These are phyloP conservation scores for Tuber microsphaerosporum DNA, from an alignment of 495 filamentous ascomycete species.

Conservation along the genomic window DNA sequence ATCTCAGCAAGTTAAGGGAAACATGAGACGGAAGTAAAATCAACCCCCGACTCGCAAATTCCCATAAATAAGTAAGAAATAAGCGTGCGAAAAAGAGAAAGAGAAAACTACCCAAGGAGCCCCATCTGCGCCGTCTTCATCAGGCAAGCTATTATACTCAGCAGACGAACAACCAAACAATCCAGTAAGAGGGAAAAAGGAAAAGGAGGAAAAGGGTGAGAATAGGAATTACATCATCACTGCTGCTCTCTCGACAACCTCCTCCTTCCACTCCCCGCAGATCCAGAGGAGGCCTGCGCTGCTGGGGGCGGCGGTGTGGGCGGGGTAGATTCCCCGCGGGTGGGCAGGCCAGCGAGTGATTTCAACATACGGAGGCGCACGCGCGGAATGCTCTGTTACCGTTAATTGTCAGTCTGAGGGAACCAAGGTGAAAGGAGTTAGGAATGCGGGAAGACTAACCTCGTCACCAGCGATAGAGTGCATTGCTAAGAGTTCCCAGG, in stretches of 20 bases:
- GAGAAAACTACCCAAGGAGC: too few relatives aligned
- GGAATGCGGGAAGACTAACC: slow-evolving; percentile 15
- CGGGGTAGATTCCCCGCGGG: neutral
- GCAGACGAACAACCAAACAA: neutral
- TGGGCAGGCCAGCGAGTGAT: slow-evolving; percentile 33
- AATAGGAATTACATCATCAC: neutral
- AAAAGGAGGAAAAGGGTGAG: neutral
- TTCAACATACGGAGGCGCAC: slow-evolving; percentile 42
- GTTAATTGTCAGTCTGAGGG: slow-evolving; percentile 5
- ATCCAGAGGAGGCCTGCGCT: neutral
- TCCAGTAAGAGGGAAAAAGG: neutral
- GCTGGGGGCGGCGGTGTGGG: neutral
- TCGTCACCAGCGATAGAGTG: slow-evolving; percentile 41
- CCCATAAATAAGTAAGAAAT: neutral
- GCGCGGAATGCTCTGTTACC: slow-evolving; percentile 37
- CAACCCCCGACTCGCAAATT: neutral
- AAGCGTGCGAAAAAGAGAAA: too few relatives aligned
- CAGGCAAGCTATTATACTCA: neutral
- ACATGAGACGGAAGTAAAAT: neutral
- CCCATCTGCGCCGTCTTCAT: neutral
- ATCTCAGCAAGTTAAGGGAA: neutral
- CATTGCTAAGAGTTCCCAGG: slow-evolving; percentile 41
- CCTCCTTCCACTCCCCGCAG: neutral
- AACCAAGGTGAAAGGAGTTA: slow-evolving; percentile 2
- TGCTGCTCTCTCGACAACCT: neutral